A percentile compares a stretch with the other conserved stretches of the same genome.
Evolutionary conservation across 208 protist genomes (phyloP).

Genomic region (Acanthamoeba royreba): DNA sequence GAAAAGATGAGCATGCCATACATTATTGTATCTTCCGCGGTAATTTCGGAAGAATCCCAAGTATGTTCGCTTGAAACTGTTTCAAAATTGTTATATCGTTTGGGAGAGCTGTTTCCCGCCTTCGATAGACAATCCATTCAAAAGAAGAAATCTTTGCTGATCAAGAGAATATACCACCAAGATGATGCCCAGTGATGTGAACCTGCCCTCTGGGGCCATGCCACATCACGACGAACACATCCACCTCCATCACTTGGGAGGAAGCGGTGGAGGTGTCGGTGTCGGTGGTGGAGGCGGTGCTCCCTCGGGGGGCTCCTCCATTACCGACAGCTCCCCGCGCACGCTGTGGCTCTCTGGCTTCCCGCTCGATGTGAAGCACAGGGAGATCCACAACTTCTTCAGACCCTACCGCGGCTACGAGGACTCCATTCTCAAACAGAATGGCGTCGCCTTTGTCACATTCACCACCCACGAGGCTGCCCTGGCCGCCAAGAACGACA

Average conservation of each 20-base stretch:
- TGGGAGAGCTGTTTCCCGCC: too few relatives aligned
- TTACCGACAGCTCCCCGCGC: too few relatives aligned
- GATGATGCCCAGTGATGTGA: constrained; percentile 17
- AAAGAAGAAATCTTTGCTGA: not conserved
- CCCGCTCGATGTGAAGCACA: constrained; percentile 1
- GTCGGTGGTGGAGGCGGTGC: too few relatives aligned
- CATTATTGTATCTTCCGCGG: too few relatives aligned
- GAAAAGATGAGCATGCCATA: too few relatives aligned
- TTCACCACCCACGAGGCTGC: not conserved
- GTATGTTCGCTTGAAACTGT: too few relatives aligned
- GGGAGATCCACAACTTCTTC: constrained; percentile 43
- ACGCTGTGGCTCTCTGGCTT: constrained; percentile 15
- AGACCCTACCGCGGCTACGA: constrained; percentile 9
- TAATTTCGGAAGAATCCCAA: too few relatives aligned
- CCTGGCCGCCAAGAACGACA: not conserved
- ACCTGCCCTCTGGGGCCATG: too few relatives aligned
- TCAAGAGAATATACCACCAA: not conserved
- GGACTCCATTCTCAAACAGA: constrained; percentile 16
- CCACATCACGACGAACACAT: not conserved
- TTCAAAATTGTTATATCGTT: too few relatives aligned
- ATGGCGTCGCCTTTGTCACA: not conserved
- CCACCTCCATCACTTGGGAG: too few relatives aligned
- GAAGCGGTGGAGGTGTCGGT: too few relatives aligned
- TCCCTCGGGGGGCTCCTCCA: too few relatives aligned
- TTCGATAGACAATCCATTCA: not conserved